Evolutionary conservation across 2,329 filamentous ascomycete species (phyloP).

Genomic region (Neoscytalidium dimidiatum): DNA sequence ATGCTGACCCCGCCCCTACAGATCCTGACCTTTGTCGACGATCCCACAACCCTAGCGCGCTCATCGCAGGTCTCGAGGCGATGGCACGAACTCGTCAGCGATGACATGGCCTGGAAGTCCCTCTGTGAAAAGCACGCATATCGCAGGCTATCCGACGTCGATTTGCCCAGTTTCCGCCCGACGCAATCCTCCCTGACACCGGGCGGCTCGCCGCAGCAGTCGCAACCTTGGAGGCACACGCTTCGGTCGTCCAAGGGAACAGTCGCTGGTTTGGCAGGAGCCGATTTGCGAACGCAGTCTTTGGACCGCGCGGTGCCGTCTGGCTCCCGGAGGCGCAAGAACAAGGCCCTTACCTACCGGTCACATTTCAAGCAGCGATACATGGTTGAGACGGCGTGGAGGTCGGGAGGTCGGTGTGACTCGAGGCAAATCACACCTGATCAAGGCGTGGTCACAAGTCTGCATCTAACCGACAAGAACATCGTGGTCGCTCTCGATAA

Average conservation of each 20-base stretch:
- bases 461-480: conserved; percentile 92
- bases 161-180: conserved; percentile 28
- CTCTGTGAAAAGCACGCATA: conserved; percentile 96
- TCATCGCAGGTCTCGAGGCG: conserved; percentile 94
- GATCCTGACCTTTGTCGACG: conserved; percentile 96
- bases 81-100: conserved; percentile 90
- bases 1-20: conserved; percentile 41
- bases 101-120: conserved; percentile 98
- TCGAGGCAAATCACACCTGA: conserved; percentile 91
- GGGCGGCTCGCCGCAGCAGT: conserved; percentile 20
- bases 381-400: conserved; percentile 95
- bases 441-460: conserved; percentile 92
- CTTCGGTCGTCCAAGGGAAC: neutral
- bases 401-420: conserved; percentile 81
- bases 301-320: conserved; percentile 51
- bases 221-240: neutral
- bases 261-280: conserved; percentile 44
- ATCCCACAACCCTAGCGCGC: conserved; percentile 88
- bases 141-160: conserved; percentile 51
- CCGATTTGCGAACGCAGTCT: conserved; percentile 55
- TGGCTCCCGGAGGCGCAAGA: conserved; percentile 49
- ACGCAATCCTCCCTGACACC: conserved; percentile 18
- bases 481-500: conserved; percentile 98
- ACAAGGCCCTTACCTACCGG: conserved; percentile 79
- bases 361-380: conserved; percentile 98